Conservation (phyloP, 441 rosid genomes). For the Euphorbia schlechtendalii region DNA sequence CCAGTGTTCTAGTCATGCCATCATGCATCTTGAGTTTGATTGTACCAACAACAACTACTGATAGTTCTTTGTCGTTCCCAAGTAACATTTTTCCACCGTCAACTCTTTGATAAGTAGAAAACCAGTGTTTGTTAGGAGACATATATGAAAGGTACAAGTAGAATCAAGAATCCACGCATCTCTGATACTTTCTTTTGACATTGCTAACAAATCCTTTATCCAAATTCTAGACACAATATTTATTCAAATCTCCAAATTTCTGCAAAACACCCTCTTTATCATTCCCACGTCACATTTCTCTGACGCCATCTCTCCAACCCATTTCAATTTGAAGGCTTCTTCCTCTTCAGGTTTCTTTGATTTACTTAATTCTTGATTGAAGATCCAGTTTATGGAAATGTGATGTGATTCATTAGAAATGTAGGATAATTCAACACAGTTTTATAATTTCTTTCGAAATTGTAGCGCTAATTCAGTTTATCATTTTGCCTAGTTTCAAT, state of each 20-base stretch:
- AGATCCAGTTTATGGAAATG: neutral
- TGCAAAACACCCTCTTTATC: slow-evolving; percentile 14
- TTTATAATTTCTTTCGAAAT: neutral
- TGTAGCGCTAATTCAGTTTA: neutral
- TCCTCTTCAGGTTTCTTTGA: slow-evolving; percentile 46
- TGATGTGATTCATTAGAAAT: neutral
- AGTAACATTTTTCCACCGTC: too few species aligned
- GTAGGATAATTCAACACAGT: neutral
- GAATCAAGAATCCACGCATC: too few species aligned
- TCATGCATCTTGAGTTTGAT: too few species aligned
- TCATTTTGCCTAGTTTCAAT: neutral
- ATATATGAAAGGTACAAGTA: too few species aligned
- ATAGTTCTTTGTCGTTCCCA: too few species aligned
- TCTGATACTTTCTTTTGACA: too few species aligned
- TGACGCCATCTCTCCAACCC: slow-evolving; percentile 12
- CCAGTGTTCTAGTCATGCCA: too few species aligned
- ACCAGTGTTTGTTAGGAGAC: too few species aligned
- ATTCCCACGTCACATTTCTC: too few species aligned
- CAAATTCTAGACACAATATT: slow-evolving; percentile 14
- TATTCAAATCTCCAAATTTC: slow-evolving; percentile 13
- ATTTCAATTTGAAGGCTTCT: slow-evolving; percentile 31
- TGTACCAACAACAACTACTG: too few species aligned
- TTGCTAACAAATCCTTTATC: neutral
- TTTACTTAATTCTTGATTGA: neutral
- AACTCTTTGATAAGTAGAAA: too few species aligned